Base-by-base conservation (phyloP, 345 rosid species). In the Barbarea vulgaris region DNA sequence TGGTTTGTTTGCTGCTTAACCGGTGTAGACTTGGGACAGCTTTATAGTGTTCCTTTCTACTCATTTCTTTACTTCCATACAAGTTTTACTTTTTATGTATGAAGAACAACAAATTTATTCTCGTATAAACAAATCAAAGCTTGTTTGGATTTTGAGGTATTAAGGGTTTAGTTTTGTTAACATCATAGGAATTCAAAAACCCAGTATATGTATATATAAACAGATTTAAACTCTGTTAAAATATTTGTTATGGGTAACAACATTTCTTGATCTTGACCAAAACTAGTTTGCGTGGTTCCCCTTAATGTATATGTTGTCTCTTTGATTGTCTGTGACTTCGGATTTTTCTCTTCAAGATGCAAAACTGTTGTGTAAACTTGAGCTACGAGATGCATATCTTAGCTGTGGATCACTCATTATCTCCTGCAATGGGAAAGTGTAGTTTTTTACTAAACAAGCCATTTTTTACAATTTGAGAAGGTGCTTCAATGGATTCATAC, bases 391-490 rank as follows among this genome's bases (percentile, higher is more conserved):
- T 67, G 77, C 80, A 57, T 82, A 81, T 36, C 41, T 77, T 22
- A 44, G 72, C 8, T 64, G 80, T 42, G 77, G 65, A 22, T 79
- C 84, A 73, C 77, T 79, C 65, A 82, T 50, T 47, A 64, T 48
- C 31, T 89, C 90, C 93, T 87, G 66, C 50, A 70, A 78, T 48
- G 19, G 3, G 8, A 61, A 28, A 41, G 4, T 76, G 18, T 24
- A 17, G 30, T 41, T 75, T 41, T 75, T 75, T 10, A 37, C 25
- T 31, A 41, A 73, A 52, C 31, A 41, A 41, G 12, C 0, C 18
- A 5, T 18, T 19, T 67, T n/a, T 27, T 7, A 37, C 7, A 28
- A 34, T 12, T 0, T 15, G 11, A 5, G 9, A 41, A 30, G n/a
- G 4, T 17, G 15, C 25, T 62, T 25, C 28, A 24, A 28, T 36